phyloP scores from a whole-genome alignment of 768 basidiomycete species.

The Punctularia strigosozonata region DNA sequence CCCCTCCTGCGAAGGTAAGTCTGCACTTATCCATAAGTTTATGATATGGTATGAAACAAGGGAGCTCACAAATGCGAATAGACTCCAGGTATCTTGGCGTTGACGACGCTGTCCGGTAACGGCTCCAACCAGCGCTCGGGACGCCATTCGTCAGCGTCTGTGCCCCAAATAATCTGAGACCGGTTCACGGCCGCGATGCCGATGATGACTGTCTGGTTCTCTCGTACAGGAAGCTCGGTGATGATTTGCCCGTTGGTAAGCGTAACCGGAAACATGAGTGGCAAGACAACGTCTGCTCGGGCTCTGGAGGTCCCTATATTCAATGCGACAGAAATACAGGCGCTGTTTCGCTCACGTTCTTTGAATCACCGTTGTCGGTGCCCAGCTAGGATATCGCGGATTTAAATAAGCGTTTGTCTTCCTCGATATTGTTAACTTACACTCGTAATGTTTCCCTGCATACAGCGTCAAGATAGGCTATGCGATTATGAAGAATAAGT shows the following conservation, averaged over 20 bases:
- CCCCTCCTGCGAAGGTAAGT: conserved; percentile 8
- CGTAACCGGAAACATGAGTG: too few species aligned
- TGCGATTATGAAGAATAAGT: too few species aligned
- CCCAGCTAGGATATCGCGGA: conserved; percentile 34
- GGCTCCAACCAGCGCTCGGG: conserved; percentile 11
- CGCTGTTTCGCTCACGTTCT: too few species aligned
- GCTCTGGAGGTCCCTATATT: too few species aligned
- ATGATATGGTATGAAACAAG: too few species aligned
- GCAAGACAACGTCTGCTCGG: too few species aligned
- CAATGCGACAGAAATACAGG: too few species aligned
- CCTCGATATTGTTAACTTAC: conserved; percentile 10
- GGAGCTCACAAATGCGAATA: too few species aligned
- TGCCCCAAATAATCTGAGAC: conserved; percentile 6
- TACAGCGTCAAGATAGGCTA: conserved; percentile 19
- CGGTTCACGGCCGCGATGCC: conserved; percentile 5
- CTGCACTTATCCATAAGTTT: too few species aligned
- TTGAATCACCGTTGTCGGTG: conserved; percentile 24
- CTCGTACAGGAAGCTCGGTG: background rate
- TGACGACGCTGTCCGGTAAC: too few species aligned
- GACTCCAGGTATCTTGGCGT: too few species aligned
- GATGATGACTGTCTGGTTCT: conserved; percentile 5
- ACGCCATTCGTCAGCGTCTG: conserved; percentile 9
- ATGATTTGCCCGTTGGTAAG: too few species aligned
- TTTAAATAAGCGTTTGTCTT: conserved; percentile 27
- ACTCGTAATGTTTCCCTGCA: conserved; percentile 14